Base-by-base conservation (phyloP, 192 early-diverging fungal species). In the Backusella liffmaniae region DNA sequence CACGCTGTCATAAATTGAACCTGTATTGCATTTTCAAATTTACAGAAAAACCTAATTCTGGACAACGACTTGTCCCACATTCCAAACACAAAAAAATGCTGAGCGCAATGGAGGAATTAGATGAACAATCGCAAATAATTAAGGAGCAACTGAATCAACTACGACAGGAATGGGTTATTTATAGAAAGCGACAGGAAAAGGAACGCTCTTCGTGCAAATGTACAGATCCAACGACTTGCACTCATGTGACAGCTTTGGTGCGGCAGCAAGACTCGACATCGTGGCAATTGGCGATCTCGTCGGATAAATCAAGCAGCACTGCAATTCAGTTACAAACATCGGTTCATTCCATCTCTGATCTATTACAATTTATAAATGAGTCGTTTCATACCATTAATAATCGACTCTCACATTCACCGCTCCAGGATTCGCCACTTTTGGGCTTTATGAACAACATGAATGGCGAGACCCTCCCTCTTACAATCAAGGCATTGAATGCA, bases 1-100 rank as follows among this genome's bases (percentile, higher is more conserved):
- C 37, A 51, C 74, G 74, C 16, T 76, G 74, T 68, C 42, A 51
- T 3, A 76, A 68, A 5, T 51, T 49, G 15, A 53, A 37, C 15
- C 30, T 36, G 34, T 46, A 46, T 53, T 76, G 74, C 42, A 35
- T 76, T 13, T 69, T 76, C 21, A 49, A 68, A 21, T 9, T 76
- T 36, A 69, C 67, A 8, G 37, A 66, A 66, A 76, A 68, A 39
- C 74, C 74, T 13, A 67, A 56, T 36, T 34, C 49, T 21, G 42
- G 36, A 0, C 67, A 68, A 37, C 67, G 67, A 51, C 26, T 46
- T 5, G 36, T 76, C 9, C 42, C 66, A 15, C 67, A 51, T 8
- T 53, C 74, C 5, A 76, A 76, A 35, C 67, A 76, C 23, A 66
- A 67, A 35, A 32, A 67, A 68, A n/a, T 76, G 36, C 35, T 67